Evolutionary conservation across 495 filamentous ascomycete species (phyloP).

Genomic region (Penicillium manginii): DNA sequence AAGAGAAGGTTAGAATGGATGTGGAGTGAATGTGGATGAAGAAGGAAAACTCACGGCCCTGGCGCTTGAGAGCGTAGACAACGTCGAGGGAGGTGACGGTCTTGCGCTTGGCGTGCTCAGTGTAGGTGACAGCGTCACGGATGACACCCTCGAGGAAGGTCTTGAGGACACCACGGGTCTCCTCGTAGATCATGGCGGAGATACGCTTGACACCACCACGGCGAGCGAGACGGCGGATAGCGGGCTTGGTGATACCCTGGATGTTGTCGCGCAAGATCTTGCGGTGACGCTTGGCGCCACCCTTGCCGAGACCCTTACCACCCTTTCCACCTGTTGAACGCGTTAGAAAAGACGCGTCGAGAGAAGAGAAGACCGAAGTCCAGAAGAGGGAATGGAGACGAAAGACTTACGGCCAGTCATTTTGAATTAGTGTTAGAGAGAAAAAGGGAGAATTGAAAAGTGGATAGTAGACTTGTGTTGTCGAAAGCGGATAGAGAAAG

Average conservation of each 20-base stretch:
- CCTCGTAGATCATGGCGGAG: constrained; percentile 97
- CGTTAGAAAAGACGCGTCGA: constrained; percentile 44
- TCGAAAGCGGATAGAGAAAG: constrained; percentile 46
- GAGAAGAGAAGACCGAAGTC: not conserved
- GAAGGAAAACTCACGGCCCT: constrained; percentile 68
- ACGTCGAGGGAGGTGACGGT: constrained; percentile 97
- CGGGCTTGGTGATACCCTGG: constrained; percentile 99
- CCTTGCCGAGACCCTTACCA: constrained; percentile 99
- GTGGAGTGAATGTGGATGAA: not conserved
- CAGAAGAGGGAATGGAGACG: constrained; percentile 13
- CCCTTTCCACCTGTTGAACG: constrained; percentile 80
- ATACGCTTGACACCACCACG: constrained; percentile 99
- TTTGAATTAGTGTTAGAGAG: constrained; percentile 44
- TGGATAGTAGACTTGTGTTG: constrained; percentile 43
- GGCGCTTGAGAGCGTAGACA: constrained; percentile 95
- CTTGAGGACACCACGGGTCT: constrained; percentile 99
- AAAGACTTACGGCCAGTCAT: constrained; percentile 75
- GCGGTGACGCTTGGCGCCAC: constrained; percentile 85
- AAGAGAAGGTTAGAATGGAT: constrained; percentile 26
- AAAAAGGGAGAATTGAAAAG: constrained; percentile 33
- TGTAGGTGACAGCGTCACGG: constrained; percentile 98
- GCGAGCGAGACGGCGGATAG: constrained; percentile 99
- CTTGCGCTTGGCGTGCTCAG: constrained; percentile 98
- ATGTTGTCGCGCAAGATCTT: constrained; percentile 99
- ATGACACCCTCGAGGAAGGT: constrained; percentile 99